phyloP scores from a whole-genome alignment of 73 alveolate genomes.

The Paramecium octaurelia region DNA sequence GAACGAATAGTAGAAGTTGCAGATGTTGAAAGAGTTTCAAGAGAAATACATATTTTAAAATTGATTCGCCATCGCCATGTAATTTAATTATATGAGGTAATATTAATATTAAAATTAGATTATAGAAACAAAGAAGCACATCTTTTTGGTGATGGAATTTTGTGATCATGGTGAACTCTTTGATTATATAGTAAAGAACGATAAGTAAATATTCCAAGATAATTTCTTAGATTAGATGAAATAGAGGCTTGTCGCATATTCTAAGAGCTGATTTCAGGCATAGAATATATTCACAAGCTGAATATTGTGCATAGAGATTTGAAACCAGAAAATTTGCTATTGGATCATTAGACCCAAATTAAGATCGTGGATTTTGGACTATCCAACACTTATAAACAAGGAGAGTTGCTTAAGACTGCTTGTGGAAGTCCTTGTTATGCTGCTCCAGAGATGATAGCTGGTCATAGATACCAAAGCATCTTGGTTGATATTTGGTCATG shows the following conservation, averaged over 20 bases:
- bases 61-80: conserved; percentile 79
- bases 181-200: conserved; percentile 80
- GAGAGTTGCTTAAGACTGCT: conserved; percentile 55
- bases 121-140: conserved; percentile 71
- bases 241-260: conserved; percentile 76
- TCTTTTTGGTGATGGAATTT: conserved; percentile 90
- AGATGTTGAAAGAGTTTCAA: conserved; percentile 84
- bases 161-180: conserved; percentile 93
- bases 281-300: conserved; percentile 78
- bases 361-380: conserved; percentile 85
- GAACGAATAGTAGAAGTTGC: conserved; percentile 84
- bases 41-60: conserved; percentile 82
- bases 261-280: conserved; percentile 79
- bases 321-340: conserved; percentile 89
- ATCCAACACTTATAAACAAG: conserved; percentile 14
- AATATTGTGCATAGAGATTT: conserved; percentile 89
- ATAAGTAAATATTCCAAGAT: neutral
- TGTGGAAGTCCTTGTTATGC: conserved; percentile 78
- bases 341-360: conserved; percentile 73
- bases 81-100: conserved; percentile 76
- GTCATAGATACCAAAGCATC: conserved; percentile 80
- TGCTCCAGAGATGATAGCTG: conserved; percentile 78
- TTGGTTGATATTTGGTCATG: conserved; percentile 85
- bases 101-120: conserved; percentile 39
- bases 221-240: conserved; percentile 65